Conservation (phyloP, 441 rosid genomes). For the Pelargonium exstipulatum region DNA sequence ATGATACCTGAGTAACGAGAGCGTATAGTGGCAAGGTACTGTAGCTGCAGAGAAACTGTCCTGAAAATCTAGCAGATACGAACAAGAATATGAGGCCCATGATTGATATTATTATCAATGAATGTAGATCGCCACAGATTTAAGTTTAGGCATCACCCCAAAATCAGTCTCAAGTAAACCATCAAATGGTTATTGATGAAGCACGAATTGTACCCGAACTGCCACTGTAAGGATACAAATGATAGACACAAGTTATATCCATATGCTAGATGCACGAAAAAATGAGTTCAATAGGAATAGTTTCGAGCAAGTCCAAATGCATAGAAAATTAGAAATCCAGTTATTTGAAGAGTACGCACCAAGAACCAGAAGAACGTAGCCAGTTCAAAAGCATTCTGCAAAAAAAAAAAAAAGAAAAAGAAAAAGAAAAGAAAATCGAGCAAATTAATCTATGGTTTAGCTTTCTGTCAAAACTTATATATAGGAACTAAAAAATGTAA, state of each 20-base stretch:
- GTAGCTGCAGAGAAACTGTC: slow-evolving; percentile 70
- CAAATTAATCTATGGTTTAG: neutral
- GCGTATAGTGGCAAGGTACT: slow-evolving; percentile 68
- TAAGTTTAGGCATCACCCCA: slow-evolving; percentile 49
- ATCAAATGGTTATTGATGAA: slow-evolving; percentile 50
- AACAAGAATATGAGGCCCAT: neutral
- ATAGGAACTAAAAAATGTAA: no score
- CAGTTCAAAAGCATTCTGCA: slow-evolving; percentile 61
- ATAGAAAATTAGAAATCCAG: slow-evolving; percentile 3
- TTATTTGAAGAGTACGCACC: slow-evolving; percentile 34
- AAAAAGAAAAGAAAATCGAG: slow-evolving; percentile 11
- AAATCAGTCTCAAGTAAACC: slow-evolving; percentile 57
- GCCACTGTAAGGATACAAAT: slow-evolving; percentile 61
- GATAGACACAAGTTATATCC: slow-evolving; percentile 1
- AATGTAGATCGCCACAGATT: neutral
- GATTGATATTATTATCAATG: neutral
- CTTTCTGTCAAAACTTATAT: no score
- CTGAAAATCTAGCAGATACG: slow-evolving; percentile 55
- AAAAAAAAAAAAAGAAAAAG: slow-evolving; percentile 18
- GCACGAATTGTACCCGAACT: slow-evolving; percentile 61
- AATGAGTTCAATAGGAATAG: neutral
- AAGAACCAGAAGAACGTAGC: slow-evolving; percentile 97
- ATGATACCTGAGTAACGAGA: slow-evolving; percentile 52
- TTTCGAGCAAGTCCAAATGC: neutral
- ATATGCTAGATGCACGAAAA: neutral